Evolutionary conservation across 2,329 filamentous ascomycete species (phyloP).

Genomic region (Geosmithia flava): DNA sequence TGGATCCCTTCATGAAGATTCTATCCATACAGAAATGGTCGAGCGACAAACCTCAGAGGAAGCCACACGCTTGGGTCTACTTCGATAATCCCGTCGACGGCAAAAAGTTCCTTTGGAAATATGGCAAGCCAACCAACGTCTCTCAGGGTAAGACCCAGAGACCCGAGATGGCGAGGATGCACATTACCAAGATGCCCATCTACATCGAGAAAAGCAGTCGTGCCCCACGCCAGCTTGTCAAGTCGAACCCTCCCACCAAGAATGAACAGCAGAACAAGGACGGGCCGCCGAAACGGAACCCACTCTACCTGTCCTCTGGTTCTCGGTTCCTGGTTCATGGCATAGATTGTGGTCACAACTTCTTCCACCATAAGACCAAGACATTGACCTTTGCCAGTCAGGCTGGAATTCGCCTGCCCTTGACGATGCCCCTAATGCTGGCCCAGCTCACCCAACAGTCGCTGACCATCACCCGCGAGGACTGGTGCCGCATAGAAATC

Average conservation of each 20-base stretch:
- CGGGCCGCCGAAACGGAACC: background rate
- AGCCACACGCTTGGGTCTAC: constrained; percentile 22
- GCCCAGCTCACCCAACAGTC: constrained; percentile 29
- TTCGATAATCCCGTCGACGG: constrained; percentile 29
- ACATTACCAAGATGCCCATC: constrained; percentile 15
- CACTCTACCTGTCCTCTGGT: constrained; percentile 5
- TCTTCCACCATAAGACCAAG: constrained; percentile 18
- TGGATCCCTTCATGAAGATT: constrained; percentile 23
- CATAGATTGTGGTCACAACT: constrained; percentile 35
- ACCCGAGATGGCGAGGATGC: constrained; percentile 13
- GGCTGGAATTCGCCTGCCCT: constrained; percentile 9
- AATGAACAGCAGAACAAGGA: constrained; percentile 11
- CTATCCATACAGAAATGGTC: constrained; percentile 28
- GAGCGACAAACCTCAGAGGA: constrained; percentile 27
- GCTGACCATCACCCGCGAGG: constrained; percentile 24
- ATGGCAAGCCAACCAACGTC: constrained; percentile 14
- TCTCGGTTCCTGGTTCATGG: constrained; percentile 5
- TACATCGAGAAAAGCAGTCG: constrained; percentile 21
- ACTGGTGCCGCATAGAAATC: constrained; percentile 27
- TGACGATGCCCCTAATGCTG: background rate
- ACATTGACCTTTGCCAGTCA: constrained; percentile 31
- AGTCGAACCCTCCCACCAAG: constrained; percentile 10
- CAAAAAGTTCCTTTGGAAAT: constrained; percentile 23
- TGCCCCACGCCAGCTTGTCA: constrained; percentile 7
- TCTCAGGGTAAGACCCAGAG: background rate